A percentile compares a stretch with the other conserved stretches of the same genome.
Conservation (phyloP, 257 asterid genomes). For the Nicotiana tomentosiformis region DNA sequence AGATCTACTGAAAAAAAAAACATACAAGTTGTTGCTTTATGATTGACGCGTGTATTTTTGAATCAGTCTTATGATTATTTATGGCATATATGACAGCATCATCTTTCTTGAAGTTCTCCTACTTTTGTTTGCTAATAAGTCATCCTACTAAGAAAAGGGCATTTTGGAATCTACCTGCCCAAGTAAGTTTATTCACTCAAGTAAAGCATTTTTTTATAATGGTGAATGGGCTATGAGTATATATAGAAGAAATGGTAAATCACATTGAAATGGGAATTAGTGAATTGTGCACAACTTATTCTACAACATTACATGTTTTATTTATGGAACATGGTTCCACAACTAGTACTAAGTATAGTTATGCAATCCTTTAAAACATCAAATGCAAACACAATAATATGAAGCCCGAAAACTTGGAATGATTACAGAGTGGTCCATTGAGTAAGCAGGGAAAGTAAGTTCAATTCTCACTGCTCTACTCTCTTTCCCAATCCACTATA, state of each 20-base stretch:
- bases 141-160: constrained; percentile 2
- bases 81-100: neutral
- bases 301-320: too few species aligned
- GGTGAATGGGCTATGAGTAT: too few species aligned
- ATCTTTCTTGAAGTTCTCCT: constrained; percentile 7
- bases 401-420: too few species aligned
- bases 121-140: neutral
- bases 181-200: neutral
- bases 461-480: neutral
- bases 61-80: neutral
- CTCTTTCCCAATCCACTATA: too few species aligned
- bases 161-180: constrained; percentile 8
- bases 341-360: neutral
- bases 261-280: too few species aligned
- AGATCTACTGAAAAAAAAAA: neutral
- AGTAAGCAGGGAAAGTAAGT: too few species aligned
- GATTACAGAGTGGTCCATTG: too few species aligned
- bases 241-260: neutral
- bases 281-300: too few species aligned
- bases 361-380: neutral
- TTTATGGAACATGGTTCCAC: neutral
- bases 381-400: neutral
- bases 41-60: neutral
- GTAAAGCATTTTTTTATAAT: neutral
- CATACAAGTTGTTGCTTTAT: neutral